Base-by-base conservation (phyloP, 2,329 filamentous ascomycete species). In the Fusarium dlaminii region DNA sequence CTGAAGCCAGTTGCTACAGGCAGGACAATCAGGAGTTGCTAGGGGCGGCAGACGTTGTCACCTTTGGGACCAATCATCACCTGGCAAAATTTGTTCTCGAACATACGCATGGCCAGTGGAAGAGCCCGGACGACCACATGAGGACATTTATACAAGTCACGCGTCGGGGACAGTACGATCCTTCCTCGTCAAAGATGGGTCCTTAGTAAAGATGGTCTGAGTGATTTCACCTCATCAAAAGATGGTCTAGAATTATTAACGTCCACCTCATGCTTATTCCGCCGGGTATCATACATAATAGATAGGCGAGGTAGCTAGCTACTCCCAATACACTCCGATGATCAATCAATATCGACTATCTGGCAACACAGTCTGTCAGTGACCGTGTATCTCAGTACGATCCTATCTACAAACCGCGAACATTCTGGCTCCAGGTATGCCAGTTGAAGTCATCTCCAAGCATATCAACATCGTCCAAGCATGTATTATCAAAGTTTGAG, bases 381-480 rank as follows among this genome's bases (percentile, higher is more conserved):
- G 58, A 78, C 78, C 78, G 79, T 34, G 66, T 65, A 40, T 43
- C 76, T 72, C 45, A 77, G 76, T 2, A 71, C 69, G 72, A 76
- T 54, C 78, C 80, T 75, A 82, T 81, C 75, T 83, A 83, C 62
- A 85, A 66, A 1, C 82, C 83, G 34, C 80, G 80, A 48, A 85
- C 81, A 70, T 77, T 84, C 63, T 85, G 82, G 64, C 83, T 84
- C 84, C 86, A 88, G 63, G 84, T 83, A 55, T 87, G 83, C 86
- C 86, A 88, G 70, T 87, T 83, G 66, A 87, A 87, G 12, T 83
- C 81, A 6, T 82, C 80, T 5, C 85, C 84, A 66, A 83, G 75
- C 76, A 84, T 82, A 40, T 84, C 84, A 48, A 81, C 74, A 30
- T 84, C 81, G 54, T 83, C 82, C 12, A 70, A 46, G 8, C 76